Base-by-base conservation (phyloP, 2,329 filamentous ascomycete species). In the Phialophora chinensis region DNA sequence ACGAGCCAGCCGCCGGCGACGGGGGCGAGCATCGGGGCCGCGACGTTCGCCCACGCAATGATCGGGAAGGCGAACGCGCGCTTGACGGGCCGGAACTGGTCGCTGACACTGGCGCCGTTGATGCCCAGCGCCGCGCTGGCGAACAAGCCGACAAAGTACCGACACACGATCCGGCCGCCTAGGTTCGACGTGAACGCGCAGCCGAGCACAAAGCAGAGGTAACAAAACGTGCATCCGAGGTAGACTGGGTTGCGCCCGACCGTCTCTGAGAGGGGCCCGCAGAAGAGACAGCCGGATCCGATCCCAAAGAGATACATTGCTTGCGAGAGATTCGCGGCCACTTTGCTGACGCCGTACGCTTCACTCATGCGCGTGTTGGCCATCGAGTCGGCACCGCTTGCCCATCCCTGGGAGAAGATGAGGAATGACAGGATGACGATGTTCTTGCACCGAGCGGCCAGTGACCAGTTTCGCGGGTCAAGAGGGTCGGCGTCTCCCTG, bases 211-310 rank as follows among this genome's bases (percentile, higher is more conserved):
- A 82, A 86, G 54, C 83, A 74, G 72, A 84, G 80, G 63, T 81
- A 85, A n/a, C 81, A 72, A 17, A 75, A 75, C n/a, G 83, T 73
- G 0, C 83, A 81, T 14, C 75, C 72, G 1, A 84, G 76, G 66
- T 85, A 86, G 0, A 83, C 79, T 0, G 79, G 78, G 66, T 84
- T 85, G 25, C 82, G 77, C 4, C 82, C 82, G 2, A 82, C 72
- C 1, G 81, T 82, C 70, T 85, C 83, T 0, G 81, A 84, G 3
- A 85, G 72, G 0, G 84, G 84, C 0, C 83, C 84, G 3, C 79
- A 80, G 55, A 85, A 77, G 0, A 85, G 75, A 1, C 82, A 78
- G 0, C 82, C 83, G 65, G 85, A 83, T 1, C 82, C 82, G 42
- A 84, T 75, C 7, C 84, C 73, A 63, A 81, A 82, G 67, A 83